Conservation (phyloP, 768 basidiomycete genomes). For the Nidularia sp. region DNA sequence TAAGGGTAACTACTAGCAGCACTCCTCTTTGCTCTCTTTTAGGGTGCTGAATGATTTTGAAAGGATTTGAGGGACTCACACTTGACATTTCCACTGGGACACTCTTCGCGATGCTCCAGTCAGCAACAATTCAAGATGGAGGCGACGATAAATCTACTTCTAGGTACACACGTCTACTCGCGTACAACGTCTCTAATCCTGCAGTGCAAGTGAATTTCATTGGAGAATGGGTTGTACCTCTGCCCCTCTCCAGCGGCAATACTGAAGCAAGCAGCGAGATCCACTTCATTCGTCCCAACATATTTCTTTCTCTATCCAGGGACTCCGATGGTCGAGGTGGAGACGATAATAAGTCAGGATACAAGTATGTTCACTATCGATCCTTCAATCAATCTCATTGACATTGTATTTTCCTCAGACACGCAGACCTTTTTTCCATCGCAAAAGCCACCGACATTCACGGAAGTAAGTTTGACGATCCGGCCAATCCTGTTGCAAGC, state of each 20-base stretch:
- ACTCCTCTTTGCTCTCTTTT: not conserved
- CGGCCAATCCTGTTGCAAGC: slow-evolving; percentile 45
- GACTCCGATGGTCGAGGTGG: slow-evolving; percentile 61
- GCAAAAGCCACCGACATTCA: slow-evolving; percentile 57
- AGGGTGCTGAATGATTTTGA: not conserved
- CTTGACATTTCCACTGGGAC: slow-evolving; percentile 39
- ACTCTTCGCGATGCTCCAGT: slow-evolving; percentile 61
- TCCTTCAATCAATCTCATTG: too few relatives aligned
- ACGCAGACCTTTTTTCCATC: slow-evolving; percentile 58
- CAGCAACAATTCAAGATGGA: slow-evolving; percentile 63
- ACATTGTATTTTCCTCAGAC: slow-evolving; percentile 24
- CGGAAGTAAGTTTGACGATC: slow-evolving; percentile 49
- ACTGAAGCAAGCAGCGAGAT: slow-evolving; percentile 53
- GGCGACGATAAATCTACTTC: slow-evolving; percentile 40
- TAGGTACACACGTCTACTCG: slow-evolving; percentile 52
- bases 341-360: slow-evolving; percentile 40
- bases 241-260: slow-evolving; percentile 49
- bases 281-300: slow-evolving; percentile 43
- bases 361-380: slow-evolving; percentile 35
- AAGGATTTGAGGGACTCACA: slow-evolving; percentile 62
- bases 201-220: slow-evolving; percentile 29
- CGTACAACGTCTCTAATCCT: slow-evolving; percentile 43
- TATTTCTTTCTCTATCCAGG: slow-evolving; percentile 58
- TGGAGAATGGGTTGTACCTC: slow-evolving; percentile 59
- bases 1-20: slow-evolving; percentile 31